Conservation (phyloP, 139 green algal species). For the Coccomyxa sp. region DNA sequence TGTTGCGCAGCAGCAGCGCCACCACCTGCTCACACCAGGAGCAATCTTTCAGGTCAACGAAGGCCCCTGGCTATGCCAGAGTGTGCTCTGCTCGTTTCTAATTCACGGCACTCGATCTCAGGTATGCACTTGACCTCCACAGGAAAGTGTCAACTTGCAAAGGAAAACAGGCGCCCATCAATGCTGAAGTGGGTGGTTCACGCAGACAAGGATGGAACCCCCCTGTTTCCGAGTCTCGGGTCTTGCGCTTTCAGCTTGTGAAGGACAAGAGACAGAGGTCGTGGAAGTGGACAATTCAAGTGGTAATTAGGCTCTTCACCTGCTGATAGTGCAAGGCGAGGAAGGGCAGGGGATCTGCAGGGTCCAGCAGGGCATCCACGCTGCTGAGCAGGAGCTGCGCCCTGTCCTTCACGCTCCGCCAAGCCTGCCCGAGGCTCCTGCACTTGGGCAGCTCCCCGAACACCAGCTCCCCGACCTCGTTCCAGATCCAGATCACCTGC, state of each 20-base stretch:
- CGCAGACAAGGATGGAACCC: too few relatives aligned
- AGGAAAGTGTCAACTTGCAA: too few relatives aligned
- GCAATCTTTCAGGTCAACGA: not conserved
- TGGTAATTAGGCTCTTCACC: not conserved
- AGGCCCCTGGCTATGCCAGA: too few relatives aligned
- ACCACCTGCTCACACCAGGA: conserved; percentile 13
- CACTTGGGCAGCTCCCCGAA: not conserved
- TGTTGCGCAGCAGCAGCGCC: conserved; percentile 12
- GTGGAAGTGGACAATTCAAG: not conserved
- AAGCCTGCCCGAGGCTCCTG: not conserved
- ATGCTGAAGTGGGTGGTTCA: too few relatives aligned
- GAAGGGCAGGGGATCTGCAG: conserved; percentile 19
- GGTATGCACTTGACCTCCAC: too few relatives aligned
- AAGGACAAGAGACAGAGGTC: too few relatives aligned
- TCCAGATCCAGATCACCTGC: conserved; percentile 21
- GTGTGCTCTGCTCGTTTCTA: too few relatives aligned
- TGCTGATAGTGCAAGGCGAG: conserved; percentile 24
- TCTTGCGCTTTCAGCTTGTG: too few relatives aligned
- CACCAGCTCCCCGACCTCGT: conserved; percentile 8
- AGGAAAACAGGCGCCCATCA: too few relatives aligned
- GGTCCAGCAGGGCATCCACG: conserved; percentile 15
- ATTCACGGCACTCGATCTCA: too few relatives aligned
- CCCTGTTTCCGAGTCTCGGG: too few relatives aligned
- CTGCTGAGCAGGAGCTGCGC: not conserved
- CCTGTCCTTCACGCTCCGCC: not conserved